Evolutionary conservation across 371 early-diverging fungal genomes (phyloP).

Genomic region (Rhizomucor pusillus): DNA sequence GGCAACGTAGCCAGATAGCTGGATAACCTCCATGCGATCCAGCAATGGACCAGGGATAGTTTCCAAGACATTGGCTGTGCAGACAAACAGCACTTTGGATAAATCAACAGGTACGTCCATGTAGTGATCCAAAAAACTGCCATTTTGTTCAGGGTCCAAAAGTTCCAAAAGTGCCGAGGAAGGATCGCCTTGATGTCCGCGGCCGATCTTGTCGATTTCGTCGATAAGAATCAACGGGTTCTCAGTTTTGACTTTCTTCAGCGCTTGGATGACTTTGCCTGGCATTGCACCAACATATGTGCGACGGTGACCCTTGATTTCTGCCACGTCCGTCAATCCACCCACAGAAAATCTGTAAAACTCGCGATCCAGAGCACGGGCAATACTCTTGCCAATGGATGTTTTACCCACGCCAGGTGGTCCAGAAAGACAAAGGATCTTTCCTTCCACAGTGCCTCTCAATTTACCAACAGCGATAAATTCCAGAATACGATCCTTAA

Average conservation of each 20-base stretch:
- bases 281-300: slow-evolving; percentile 99
- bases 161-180: slow-evolving; percentile 95
- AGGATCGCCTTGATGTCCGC: slow-evolving; percentile 96
- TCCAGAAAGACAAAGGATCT: slow-evolving; percentile 94
- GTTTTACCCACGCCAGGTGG: slow-evolving; percentile 99
- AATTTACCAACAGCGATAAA: slow-evolving; percentile 98
- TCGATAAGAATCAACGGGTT: slow-evolving; percentile 97
- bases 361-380: slow-evolving; percentile 89
- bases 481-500: slow-evolving; percentile 97
- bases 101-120: slow-evolving; percentile 97
- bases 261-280: slow-evolving; percentile 97
- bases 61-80: slow-evolving; percentile 95
- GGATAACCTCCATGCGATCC: slow-evolving; percentile 98
- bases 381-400: slow-evolving; percentile 96
- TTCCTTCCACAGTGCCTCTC: slow-evolving; percentile 92
- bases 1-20: slow-evolving; percentile 92
- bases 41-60: slow-evolving; percentile 95
- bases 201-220: slow-evolving; percentile 97
- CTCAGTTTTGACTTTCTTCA: slow-evolving; percentile 96
- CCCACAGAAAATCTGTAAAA: slow-evolving; percentile 97
- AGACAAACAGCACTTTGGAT: slow-evolving; percentile 95
- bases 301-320: slow-evolving; percentile 97
- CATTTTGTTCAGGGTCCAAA: slow-evolving; percentile 96
- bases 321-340: slow-evolving; percentile 95
- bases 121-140: slow-evolving; percentile 96